Evolutionary conservation across 2,329 filamentous ascomycete species (phyloP), one percentile per base, ranked within the genome.

Genomic region (Sporothrix phasma): DNA sequence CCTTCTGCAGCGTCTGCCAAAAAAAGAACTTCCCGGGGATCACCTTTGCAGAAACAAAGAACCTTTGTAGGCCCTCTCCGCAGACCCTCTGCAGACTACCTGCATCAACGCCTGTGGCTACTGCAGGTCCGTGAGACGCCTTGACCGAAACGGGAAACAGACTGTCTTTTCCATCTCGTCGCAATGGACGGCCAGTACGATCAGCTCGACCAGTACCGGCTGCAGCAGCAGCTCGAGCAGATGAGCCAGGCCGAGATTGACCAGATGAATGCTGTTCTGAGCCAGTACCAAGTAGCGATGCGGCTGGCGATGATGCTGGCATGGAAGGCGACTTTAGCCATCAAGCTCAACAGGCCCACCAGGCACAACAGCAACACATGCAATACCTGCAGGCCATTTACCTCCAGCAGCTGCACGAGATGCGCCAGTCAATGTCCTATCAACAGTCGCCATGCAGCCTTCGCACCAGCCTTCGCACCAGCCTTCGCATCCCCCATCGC

Each of bases 201-300:
- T 31, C n/a, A 39, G 34, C 34, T 37, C 51, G 22, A 45, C 39
- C 54, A 59, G 39, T 37, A 45, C 39, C 54, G 45, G 39, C 53
- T 58, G 22, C 53, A 58, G 54, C 37, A 43, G 22, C 37, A 45
- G 26, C 26, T 59, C 7, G 24, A 29, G 6, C 56, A 59, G 24
- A 59, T 59, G 56, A 59, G 56, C 56, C 56, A 59, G 39, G 22
- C n/a, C 2, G 56, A 59, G 56, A 43, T 59, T 31, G 56, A 59
- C 56, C 15, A 29, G 56, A 59, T 59, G 56, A 59, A 59, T 39
- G 17, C 24, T 15, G 56, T 59, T 3, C 39, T 59, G 11, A 45
- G 39, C 56, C 56, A 59, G 39, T 59, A 31, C 26, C 39, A 46
- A 24, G 13, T 46, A 39, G 17, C 17, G n/a, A n/a, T 8, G n/a